Base-by-base conservation (phyloP, 2,329 filamentous ascomycete species). In the Cordyceps militaris region DNA sequence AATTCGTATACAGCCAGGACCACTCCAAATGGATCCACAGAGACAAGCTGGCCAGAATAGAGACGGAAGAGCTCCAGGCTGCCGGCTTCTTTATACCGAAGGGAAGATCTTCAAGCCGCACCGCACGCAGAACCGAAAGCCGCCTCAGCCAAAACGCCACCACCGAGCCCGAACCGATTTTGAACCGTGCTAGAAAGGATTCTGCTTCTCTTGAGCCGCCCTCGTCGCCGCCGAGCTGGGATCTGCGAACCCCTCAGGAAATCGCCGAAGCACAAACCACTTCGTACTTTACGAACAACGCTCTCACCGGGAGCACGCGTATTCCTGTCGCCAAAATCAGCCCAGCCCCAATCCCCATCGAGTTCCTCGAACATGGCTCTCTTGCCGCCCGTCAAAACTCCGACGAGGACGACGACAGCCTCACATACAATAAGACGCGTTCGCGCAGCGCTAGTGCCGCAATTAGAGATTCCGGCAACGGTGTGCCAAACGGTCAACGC, bases 321-420 rank as follows among this genome's bases (percentile, higher is more conserved):
- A 97, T 99, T 68, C 94, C 94, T 1, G 80, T 97, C 38, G 85
- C 91, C 30, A 92, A 90, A 65, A 76, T 82, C 14, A 96, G 90
- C 68, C 88, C 89, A 2, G 81, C 84, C 21, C 91, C 91, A 11
- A 86, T 95, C 59, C 82, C 89, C 2, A 71, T 81, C 53, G 83
- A 87, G 51, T 83, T 86, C 62, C 77, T 90, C 47, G 91, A 93
- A 63, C 83, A 91, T 62, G 87, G 91, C 64, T 85, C 83, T 24
- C 85, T 84, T 23, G 76, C 87, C 46, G 74, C 80, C 56, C 83
- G 91, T 57, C 83, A 80, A 63, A 76, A 78, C 56, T 66, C 79
- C 60, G 72, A 72, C 26, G 73, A 74, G 26, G 83, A 87, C 50
- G 83, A 85, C 44, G 79, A 43, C 10, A 13, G 85, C 59, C 78